Evolutionary conservation across 495 filamentous ascomycete genomes (phyloP).

Genomic region (Tuber magnatum): DNA sequence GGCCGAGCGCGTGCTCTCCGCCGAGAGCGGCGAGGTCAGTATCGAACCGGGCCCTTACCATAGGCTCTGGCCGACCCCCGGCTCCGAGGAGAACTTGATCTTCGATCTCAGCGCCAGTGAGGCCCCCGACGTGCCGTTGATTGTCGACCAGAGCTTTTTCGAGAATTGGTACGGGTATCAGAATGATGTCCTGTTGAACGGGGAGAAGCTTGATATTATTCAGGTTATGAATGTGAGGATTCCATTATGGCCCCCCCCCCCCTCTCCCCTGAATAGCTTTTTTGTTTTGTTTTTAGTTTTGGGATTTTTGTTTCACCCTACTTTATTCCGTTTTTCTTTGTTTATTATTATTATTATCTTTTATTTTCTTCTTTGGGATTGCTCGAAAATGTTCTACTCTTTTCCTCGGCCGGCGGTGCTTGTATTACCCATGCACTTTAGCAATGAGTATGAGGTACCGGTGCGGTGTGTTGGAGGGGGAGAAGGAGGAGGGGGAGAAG

Average conservation of each 20-base stretch:
- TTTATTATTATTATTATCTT: not conserved
- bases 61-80: constrained; percentile 42
- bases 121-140: constrained; percentile 40
- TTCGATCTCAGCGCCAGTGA: constrained; percentile 37
- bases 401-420: not conserved
- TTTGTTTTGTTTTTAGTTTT: not conserved
- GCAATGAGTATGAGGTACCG: not conserved
- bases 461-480: no score
- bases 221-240: constrained; percentile 46
- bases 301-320: not conserved
- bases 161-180: constrained; percentile 54
- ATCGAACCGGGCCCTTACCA: constrained; percentile 45
- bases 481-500: not conserved
- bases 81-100: constrained; percentile 14
- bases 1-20: constrained; percentile 37
- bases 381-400: not conserved
- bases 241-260: not conserved
- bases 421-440: constrained; percentile 1
- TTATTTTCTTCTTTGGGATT: not conserved
- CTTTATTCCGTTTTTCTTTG: not conserved
- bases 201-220: constrained; percentile 44
- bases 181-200: constrained; percentile 45
- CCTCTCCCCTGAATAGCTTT: not conserved
- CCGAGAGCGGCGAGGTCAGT: constrained; percentile 41
- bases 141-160: constrained; percentile 49